phyloP scores from a whole-genome alignment of 2,329 filamentous ascomycete species.

The Penicillium sp. region DNA sequence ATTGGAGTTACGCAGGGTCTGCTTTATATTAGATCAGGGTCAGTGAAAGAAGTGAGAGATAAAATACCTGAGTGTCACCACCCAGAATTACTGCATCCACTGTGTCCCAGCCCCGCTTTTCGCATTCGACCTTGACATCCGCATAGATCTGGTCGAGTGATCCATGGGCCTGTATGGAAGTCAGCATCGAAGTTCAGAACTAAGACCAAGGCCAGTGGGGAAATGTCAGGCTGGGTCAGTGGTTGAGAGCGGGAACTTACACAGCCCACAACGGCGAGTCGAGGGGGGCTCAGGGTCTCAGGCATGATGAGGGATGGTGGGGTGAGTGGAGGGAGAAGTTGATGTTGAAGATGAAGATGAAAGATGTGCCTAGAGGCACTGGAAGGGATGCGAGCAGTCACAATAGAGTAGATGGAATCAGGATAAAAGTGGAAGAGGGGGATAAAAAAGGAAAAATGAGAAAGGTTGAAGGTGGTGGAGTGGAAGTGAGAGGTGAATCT shows the following conservation, averaged over 20 bases:
- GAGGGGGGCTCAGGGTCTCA: conserved; percentile 39
- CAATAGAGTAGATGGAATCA: neutral
- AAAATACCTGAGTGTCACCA: conserved; percentile 77
- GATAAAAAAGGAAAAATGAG: neutral
- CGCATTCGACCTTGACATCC: conserved; percentile 64
- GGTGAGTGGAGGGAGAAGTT: neutral
- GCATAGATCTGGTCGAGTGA: conserved; percentile 87
- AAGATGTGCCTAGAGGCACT: neutral
- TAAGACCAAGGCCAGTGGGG: neutral
- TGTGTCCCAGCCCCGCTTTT: conserved; percentile 67
- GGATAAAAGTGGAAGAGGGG: neutral
- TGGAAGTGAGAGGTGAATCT: neutral
- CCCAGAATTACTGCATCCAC: conserved; percentile 91
- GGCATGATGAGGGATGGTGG: conserved; percentile 4
- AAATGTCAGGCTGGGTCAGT: neutral
- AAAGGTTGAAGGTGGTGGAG: neutral
- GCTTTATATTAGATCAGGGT: neutral
- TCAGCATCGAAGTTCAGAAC: conserved; percentile 8
- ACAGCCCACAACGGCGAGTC: conserved; percentile 82
- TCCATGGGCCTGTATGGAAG: conserved; percentile 67
- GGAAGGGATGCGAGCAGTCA: neutral
- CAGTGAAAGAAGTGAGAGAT: conserved; percentile 2
- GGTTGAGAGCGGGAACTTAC: conserved; percentile 47
- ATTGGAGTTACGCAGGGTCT: conserved; percentile 80
- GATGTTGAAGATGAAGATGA: neutral